Base-by-base conservation (phyloP, 2,329 filamentous ascomycete genomes). In the Colletotrichum limetticola region DNA sequence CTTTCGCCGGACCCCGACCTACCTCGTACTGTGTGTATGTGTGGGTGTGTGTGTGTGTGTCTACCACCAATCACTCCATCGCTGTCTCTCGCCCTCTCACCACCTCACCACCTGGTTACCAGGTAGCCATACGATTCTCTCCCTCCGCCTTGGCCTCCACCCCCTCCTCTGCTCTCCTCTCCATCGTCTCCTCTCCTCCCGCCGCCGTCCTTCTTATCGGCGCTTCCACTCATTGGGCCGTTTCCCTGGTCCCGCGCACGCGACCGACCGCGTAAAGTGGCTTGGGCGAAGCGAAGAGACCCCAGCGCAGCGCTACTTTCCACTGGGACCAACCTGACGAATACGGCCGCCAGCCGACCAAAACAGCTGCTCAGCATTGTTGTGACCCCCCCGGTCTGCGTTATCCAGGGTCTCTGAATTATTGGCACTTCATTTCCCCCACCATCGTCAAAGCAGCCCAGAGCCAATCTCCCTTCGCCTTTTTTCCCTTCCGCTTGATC, bases 341-440 rank as follows among this genome's bases (percentile, higher is more conserved):
- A 65, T 72, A 72, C 70, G 46, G 70, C 66, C 67, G 42, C 19
- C n/a, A 32, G 26, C 69, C 69, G 32, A 64, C 68, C 56, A 67
- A 71, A 67, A 62, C 66, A 56, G 49, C 19, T 61, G 24, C 30
- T 67, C 53, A 58, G 62, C 68, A 74, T 71, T 72, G 58, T 67
- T 64, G 53, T 67, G 68, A 71, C 56, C 67, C 57, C 67, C 61
- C 71, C 57, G 71, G 71, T 71, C 71, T 73, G 53, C 53, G 66
- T 61, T 61, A 74, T 72, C 71, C 63, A 74, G 72, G 73, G 73
- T 74, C 70, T 74, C 66, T 74, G 32, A 69, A 74, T 69, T 74
- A 74, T 74, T 74, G 73, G 65, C 58, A 74, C 66, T 72, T 74
- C 73, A 74, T 74, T 74, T 74, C 73, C 73, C 71, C 73, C 73